Base-by-base conservation (phyloP, 306 rosid genomes). In the Gastrolobium bilobum region DNA sequence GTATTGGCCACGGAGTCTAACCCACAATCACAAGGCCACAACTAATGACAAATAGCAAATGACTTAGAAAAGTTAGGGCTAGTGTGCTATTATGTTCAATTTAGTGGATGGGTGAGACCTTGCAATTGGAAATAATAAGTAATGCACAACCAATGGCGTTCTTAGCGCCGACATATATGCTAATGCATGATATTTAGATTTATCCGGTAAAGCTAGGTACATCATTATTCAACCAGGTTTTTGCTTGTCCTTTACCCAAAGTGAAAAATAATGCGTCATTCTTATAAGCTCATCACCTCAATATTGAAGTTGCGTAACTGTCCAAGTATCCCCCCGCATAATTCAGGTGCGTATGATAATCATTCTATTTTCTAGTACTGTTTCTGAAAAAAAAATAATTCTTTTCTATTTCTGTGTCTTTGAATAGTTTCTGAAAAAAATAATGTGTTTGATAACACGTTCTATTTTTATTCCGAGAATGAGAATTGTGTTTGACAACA, bases 61-160 rank as follows among this genome's bases (percentile, higher is more conserved):
- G 44, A 52, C 71, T 20, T 51, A 30, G 2, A 54, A 66, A 66
- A 34, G 34, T 62, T 2, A 64, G 14, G 48, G n/a, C 57, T 46
- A 33, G 66, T 68, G 77, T 69, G 75, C 7, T 66, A 14, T 51
- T 68, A 66, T 66, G 63, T 54, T 65, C 50, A 68, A 67, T 47
- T 43, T 59, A 60, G 73, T 75, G 76, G 77, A 75, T 31, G 71
- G 34, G 33, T 30, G 58, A 51, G 56, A 61, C 71, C 39, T 31
- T 53, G 30, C 14, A 26, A 39, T 31, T 79, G 40, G 26, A 38
- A 38, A 67, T 73, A 56, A 73, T n/a, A 0, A 63, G 48, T 29
- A 58, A 46, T 52, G 64, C 66, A 48, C 60, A 75, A 68, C 72
- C 72, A 48, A 68, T 75, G 80, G 71, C 80, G 37, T 54, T 81